phyloP scores from a whole-genome alignment of 805 yeast species.

The Lipomyces spencermartinsiae region DNA sequence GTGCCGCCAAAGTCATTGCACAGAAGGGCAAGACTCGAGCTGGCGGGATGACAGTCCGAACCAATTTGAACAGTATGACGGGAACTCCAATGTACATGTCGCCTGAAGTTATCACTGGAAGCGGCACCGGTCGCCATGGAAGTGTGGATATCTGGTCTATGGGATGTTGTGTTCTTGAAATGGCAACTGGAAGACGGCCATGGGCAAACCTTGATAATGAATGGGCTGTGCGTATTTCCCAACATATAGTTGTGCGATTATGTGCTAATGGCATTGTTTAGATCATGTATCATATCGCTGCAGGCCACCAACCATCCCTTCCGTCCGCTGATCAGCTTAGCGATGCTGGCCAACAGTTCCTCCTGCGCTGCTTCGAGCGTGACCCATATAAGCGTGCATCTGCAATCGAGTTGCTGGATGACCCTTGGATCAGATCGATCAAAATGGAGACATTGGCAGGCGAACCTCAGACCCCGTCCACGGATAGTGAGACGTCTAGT shows the following conservation, averaged over 20 bases:
- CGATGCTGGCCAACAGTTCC: slow-evolving; percentile 70
- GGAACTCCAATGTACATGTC: slow-evolving; percentile 99
- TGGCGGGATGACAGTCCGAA: slow-evolving; percentile 45
- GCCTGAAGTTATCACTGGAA: slow-evolving; percentile 92
- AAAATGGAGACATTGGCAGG: slow-evolving; percentile 28
- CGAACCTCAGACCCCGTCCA: slow-evolving; percentile 32
- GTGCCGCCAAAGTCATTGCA: slow-evolving; percentile 86
- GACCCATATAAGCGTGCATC: slow-evolving; percentile 81
- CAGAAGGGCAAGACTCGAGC: slow-evolving; percentile 46
- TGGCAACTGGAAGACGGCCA: slow-evolving; percentile 96
- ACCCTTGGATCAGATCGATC: slow-evolving; percentile 76
- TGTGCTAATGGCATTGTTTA: slow-evolving; percentile 2
- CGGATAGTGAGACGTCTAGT: slow-evolving; percentile 29
- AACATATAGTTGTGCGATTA: not conserved
- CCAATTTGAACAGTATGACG: slow-evolving; percentile 60
- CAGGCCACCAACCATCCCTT: slow-evolving; percentile 86
- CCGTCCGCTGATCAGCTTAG: slow-evolving; percentile 82
- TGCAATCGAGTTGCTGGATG: slow-evolving; percentile 82
- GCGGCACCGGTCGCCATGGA: slow-evolving; percentile 63
- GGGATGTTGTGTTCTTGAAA: slow-evolving; percentile 94
- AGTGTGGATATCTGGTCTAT: slow-evolving; percentile 92
- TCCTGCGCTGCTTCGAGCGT: slow-evolving; percentile 77
- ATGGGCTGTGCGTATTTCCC: slow-evolving; percentile 63
- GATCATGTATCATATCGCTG: slow-evolving; percentile 97
- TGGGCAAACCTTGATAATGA: slow-evolving; percentile 97